A percentile compares a stretch with the other conserved stretches of the same genome.
These are phyloP conservation scores for Chytridiales sp. DNA, from an alignment of 371 early-diverging fungal genomes.

Conservation along the genomic window DNA sequence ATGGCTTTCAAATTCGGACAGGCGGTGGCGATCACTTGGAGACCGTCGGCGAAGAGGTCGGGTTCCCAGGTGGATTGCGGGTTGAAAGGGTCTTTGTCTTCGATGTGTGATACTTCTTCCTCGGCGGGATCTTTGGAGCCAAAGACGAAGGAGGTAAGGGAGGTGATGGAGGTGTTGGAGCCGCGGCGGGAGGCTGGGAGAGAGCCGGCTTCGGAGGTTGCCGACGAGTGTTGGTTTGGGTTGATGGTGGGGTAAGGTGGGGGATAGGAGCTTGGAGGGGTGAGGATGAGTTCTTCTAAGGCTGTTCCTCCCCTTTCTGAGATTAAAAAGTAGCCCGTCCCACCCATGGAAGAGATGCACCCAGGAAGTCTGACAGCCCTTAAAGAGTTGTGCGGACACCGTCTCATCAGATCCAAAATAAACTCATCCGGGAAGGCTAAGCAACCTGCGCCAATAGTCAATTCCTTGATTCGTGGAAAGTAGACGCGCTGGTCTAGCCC, in stretches of 20 bases:
- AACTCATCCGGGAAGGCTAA: conserved; percentile 28
- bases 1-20: conserved; percentile 21
- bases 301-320: conserved; percentile 21
- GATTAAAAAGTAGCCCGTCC: conserved; percentile 18
- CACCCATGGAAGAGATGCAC: conserved; percentile 12
- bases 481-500: conserved; percentile 30
- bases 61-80: conserved; percentile 17
- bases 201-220: no score
- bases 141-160: no score
- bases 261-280: conserved; percentile 23
- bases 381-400: conserved; percentile 22
- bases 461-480: conserved; percentile 21
- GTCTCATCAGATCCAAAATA: conserved; percentile 19
- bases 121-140: no score
- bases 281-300: conserved; percentile 25
- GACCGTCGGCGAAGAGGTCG: conserved; percentile 19
- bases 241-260: neutral
- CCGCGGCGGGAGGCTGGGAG: no score
- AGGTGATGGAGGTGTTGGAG: neutral
- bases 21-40: conserved; percentile 2
- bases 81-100: conserved; percentile 14
- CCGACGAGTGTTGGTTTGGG: no score
- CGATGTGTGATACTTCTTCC: neutral
- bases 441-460: conserved; percentile 27
- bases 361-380: conserved; percentile 21